Evolutionary conservation across 2,329 filamentous ascomycete genomes (phyloP), one percentile per base, ranked within the genome.

Genomic region (Colletotrichum sp.): DNA sequence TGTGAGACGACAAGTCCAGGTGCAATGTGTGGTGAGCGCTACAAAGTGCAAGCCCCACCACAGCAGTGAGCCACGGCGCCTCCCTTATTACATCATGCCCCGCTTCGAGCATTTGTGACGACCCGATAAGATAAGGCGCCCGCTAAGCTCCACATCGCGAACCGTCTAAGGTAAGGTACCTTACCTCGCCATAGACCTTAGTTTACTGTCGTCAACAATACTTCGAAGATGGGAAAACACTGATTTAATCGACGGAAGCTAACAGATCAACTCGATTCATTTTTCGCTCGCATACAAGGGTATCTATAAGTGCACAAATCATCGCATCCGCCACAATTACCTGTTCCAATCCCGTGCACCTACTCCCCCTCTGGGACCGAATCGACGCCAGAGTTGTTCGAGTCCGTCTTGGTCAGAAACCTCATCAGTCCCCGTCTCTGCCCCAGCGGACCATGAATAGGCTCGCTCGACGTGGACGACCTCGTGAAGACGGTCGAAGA

Each of bases 61-160:
- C 28, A 52, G 44, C 44, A 52, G 26, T 26, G 26, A 26, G 44
- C 6, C 6, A 26, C 55, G 24, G 32, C 28, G 30, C 74, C 74
- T 76, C 74, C 59, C 70, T 76, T 74, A 66, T 76, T 76, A 76
- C 74, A 76, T 76, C 74, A 76, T 76, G 65, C 74, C 70, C 59
- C 74, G 70, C 74, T 74, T 76, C 6, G 28, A 69, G 74, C 74
- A 74, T 69, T 68, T 62, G 21, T 55, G 44, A 55, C 66, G 39
- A 55, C 36, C 15, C 49, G 74, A 76, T 74, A 76, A 76, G 74
- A 66, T 74, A 68, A 73, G 73, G 5, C 13, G 5, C 36, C 52
- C 26, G 52, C 32, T 57, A 34, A 68, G 26, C n/a, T 44, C 39
- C 44, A 52, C n/a, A 52, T 52, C 44, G 10, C n/a, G 44, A 21